Base-by-base conservation (phyloP, 805 yeast genomes). In the Debaryomyces maramus region DNA sequence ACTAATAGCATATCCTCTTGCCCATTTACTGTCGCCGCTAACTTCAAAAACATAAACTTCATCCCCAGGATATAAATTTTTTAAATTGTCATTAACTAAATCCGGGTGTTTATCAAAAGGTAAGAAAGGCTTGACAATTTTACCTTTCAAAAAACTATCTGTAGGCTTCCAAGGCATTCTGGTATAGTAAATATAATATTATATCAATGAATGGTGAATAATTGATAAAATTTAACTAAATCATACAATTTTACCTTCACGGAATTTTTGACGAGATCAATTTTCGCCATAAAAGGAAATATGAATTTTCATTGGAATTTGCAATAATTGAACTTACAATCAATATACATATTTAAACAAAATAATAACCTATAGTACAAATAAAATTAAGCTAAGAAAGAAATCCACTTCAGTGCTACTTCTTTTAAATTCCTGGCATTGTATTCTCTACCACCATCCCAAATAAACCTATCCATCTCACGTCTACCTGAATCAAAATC, bases 401-500 rank as follows among this genome's bases (percentile, higher is more conserved):
- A 61, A 1, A 57, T 40, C 41, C 58, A 48, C 46, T 65, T 69
- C 32, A 52, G 52, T n/a, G 58, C 37, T 5, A 64, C 53, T 15
- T 66, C 72, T 38, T 63, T 64, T 26, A 61, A 20, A 33, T 54
- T 65, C 24, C 58, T 52, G 18, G 52, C 49, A 44, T 67, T 65
- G 45, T 65, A 69, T 38, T 69, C 73, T 35, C 61, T 55, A 18
- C 85, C 87, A 42, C 87, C 93, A 48, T 83, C 88, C 95, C 95
- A 87, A 16, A 81, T 78, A 46, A 77, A 77, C 35, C 88, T 68
- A 60, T 88, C 96, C 63, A 83, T 79, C 56, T 88, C 96, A 36
- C 93, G 72, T 51, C 96, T 69, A 2, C 96, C 96, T 0, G 88
- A 76, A 58, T 88, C 96, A 56, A 85, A 74, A 58, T 88, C 95